A percentile compares a stretch with the other conserved stretches of the same genome.
phyloP scores from a whole-genome alignment of 1,284 basidiomycete genomes.

The Leucoagaricus sp. region DNA sequence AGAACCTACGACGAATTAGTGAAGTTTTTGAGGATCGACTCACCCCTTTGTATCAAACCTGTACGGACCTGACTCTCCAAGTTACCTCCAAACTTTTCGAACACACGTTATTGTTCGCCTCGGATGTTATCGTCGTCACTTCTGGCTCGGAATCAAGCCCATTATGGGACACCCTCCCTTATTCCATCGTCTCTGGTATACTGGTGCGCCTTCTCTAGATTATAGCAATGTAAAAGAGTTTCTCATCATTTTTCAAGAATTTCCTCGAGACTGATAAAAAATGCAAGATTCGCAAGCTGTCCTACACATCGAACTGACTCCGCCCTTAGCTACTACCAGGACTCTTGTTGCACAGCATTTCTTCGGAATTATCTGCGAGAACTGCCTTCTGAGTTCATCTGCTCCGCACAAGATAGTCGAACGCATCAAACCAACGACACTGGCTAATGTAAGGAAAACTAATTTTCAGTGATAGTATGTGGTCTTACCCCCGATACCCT shows the following conservation, averaged over 20 bases:
- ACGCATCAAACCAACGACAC: background rate
- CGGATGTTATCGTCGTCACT: too few relatives aligned
- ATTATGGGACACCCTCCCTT: conserved; percentile 37
- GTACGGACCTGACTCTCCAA: conserved; percentile 1
- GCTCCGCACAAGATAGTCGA: background rate
- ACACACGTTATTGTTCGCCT: background rate
- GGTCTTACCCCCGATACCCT: background rate
- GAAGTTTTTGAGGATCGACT: conserved; percentile 1
- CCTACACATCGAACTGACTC: background rate
- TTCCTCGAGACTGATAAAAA: conserved; percentile 22
- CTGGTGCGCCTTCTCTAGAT: conserved; percentile 29
- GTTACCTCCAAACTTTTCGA: conserved; percentile 7
- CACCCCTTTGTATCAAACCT: background rate
- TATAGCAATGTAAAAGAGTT: background rate
- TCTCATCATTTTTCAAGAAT: conserved; percentile 12
- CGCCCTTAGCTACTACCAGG: conserved; percentile 14
- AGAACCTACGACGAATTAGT: background rate
- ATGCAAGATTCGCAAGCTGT: conserved; percentile 19
- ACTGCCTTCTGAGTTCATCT: conserved; percentile 19
- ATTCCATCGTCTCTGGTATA: conserved; percentile 41
- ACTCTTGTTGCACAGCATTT: conserved; percentile 23
- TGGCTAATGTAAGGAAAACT: conserved; percentile 14
- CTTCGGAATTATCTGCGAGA: conserved; percentile 22
- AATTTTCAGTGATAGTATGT: background rate
- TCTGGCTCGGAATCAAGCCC: background rate